Evolutionary conservation across 192 early-diverging fungal species (phyloP), one percentile per base, ranked within the genome.

Genomic region (Umbelopsis sp.): DNA sequence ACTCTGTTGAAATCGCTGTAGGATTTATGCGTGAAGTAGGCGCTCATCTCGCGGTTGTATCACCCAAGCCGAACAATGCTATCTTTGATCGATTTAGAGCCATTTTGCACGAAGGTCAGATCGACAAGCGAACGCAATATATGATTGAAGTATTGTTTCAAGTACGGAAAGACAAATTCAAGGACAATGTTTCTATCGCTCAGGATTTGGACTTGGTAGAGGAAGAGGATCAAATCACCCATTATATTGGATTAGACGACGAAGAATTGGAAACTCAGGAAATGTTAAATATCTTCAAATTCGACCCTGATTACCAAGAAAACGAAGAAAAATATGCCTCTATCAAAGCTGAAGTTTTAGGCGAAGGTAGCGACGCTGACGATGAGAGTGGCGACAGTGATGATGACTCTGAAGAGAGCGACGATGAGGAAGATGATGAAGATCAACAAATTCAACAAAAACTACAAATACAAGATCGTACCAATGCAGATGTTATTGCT

Each of bases 121-220:
- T 98, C 51, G 96, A 97, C 68, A 96, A 94, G 75, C 93, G 97
- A 73, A 90, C 94, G 5, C 96, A 98, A 79, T 95, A 97, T 71
- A 98, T 97, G 96, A 93, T 98, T 32, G 97, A 98, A 78, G 96
- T 96, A 21, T 73, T 98, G 32, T 97, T 98, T 77, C 96, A 98
- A 84, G 87, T 95, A 24, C 86, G 97, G 41, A 94, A 94, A 65
- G 95, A 97, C 54, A 94, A 94, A 65, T 98, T 93, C 84, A 96
- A 96, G 67, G 92, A 96, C 70, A 93, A 94, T 69, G 91, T 89
- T 59, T 80, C 91, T 4, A 82, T 97, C 9, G 75, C 86, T 10
- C 79, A 83, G 21, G 96, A 91, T 14, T 78, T 98, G 50, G 97
- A 98, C 77, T 71, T 98, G 21, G 95, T 98, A 8, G 93, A 97